Percentiles rank a stretch among this genome's conserved stretches.
These are phyloP conservation scores for Pseudogymnoascus sp. DNA, from an alignment of 2,329 filamentous ascomycete genomes.

Conservation along the genomic window DNA sequence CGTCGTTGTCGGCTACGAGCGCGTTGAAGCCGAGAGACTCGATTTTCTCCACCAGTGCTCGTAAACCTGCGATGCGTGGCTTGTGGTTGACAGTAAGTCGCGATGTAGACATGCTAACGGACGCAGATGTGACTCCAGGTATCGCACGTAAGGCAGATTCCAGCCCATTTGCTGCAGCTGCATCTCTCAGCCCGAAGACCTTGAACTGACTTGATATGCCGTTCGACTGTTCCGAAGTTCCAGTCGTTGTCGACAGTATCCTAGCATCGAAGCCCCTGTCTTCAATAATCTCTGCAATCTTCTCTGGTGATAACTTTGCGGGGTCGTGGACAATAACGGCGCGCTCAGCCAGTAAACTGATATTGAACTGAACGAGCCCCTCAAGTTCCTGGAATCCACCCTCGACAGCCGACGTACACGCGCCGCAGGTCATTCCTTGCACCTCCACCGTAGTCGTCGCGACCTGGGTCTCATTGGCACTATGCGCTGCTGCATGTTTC, in stretches of 20 bases:
- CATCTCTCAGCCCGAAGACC: conserved; percentile 70
- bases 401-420: conserved; percentile 89
- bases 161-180: conserved; percentile 61
- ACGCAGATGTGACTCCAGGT: conserved; percentile 66
- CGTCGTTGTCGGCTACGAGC: conserved; percentile 79
- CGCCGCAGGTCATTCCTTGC: conserved; percentile 95
- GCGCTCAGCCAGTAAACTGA: conserved; percentile 86
- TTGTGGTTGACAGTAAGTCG: conserved; percentile 68
- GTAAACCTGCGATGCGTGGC: conserved; percentile 64
- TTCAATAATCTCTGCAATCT: conserved; percentile 77
- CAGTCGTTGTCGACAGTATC: conserved; percentile 67
- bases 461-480: conserved; percentile 34
- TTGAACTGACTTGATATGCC: conserved; percentile 65
- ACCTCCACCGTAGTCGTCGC: conserved; percentile 79
- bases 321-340: conserved; percentile 82
- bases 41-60: conserved; percentile 71
- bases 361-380: conserved; percentile 83
- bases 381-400: conserved; percentile 68
- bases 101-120: conserved; percentile 64
- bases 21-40: conserved; percentile 84
- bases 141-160: conserved; percentile 59
- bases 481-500: conserved; percentile 16
- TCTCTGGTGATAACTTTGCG: conserved; percentile 58
- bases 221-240: conserved; percentile 45
- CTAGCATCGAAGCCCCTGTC: conserved; percentile 82